phyloP scores from a whole-genome alignment of 179 eudicot genomes.

The Nepenthes alata region DNA sequence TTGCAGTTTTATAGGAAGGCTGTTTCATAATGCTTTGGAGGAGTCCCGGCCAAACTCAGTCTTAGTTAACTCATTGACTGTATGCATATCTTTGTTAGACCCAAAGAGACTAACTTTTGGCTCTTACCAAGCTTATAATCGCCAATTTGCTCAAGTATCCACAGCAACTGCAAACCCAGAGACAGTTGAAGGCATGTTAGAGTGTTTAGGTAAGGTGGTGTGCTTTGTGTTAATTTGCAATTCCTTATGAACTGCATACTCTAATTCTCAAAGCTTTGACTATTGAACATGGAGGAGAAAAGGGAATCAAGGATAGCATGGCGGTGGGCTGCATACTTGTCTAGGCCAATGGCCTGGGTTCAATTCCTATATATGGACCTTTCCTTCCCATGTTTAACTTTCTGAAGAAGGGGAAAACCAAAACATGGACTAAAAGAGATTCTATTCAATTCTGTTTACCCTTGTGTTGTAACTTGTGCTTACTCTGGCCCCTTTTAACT shows the following conservation, averaged over 20 bases:
- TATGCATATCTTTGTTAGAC: slow-evolving; percentile 89
- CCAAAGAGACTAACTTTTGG: slow-evolving; percentile 71
- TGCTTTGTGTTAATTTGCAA: neutral
- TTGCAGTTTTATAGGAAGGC: slow-evolving; percentile 74
- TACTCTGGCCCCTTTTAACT: too few relatives aligned
- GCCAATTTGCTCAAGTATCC: slow-evolving; percentile 59
- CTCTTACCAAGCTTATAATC: slow-evolving; percentile 51
- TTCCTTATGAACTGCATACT: neutral
- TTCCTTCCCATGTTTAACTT: too few relatives aligned
- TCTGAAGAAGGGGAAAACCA: too few relatives aligned
- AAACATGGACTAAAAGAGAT: too few relatives aligned
- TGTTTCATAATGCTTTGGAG: slow-evolving; percentile 80
- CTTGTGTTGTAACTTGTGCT: too few relatives aligned
- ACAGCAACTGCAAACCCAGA: slow-evolving; percentile 51
- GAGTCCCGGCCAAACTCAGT: slow-evolving; percentile 86
- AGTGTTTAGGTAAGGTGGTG: slow-evolving; percentile 48
- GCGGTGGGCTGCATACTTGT: too few relatives aligned
- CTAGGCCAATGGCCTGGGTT: too few relatives aligned
- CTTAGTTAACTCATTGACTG: slow-evolving; percentile 74
- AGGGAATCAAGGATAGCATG: too few relatives aligned
- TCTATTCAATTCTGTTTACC: too few relatives aligned
- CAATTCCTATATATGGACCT: too few relatives aligned
- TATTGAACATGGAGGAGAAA: too few relatives aligned
- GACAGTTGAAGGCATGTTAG: slow-evolving; percentile 90
- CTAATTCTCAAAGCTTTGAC: too few relatives aligned